Conservation (phyloP, 495 filamentous ascomycete genomes). For the Penicilliopsis zonata region DNA sequence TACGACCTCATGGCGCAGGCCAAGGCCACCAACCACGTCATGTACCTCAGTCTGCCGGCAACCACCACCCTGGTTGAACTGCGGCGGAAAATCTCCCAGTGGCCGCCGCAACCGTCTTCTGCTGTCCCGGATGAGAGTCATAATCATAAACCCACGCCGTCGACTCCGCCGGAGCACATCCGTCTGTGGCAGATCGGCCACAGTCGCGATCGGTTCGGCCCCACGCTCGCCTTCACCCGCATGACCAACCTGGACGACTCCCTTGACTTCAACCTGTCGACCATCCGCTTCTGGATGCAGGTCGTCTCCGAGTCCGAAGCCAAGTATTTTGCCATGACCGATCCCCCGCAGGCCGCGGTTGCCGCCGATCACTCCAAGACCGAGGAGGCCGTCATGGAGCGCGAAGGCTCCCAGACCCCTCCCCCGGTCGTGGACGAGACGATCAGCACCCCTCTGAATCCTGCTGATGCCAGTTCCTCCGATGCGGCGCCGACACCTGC, state of each 20-base stretch:
- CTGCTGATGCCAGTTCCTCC: slow-evolving; percentile 22
- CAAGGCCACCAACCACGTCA: slow-evolving; percentile 22
- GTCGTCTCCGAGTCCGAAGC: slow-evolving; percentile 30
- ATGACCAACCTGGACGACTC: slow-evolving; percentile 23
- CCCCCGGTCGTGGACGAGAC: slow-evolving; percentile 10
- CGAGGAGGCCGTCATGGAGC: slow-evolving; percentile 23
- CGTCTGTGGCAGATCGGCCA: slow-evolving; percentile 34
- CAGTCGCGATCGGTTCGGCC: slow-evolving; percentile 20
- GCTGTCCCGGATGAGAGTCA: too few species aligned
- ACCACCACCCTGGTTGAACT: slow-evolving; percentile 27
- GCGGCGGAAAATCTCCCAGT: slow-evolving; percentile 28
- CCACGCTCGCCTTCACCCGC: slow-evolving; percentile 24
- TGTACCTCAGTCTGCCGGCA: slow-evolving; percentile 29
- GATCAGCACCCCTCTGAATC: slow-evolving; percentile 3
- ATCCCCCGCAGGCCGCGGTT: slow-evolving; percentile 15
- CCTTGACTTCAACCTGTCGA: slow-evolving; percentile 15
- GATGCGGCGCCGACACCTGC: too few species aligned
- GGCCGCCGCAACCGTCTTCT: too few species aligned
- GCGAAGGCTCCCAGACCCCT: slow-evolving; percentile 10
- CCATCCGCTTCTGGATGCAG: slow-evolving; percentile 33
- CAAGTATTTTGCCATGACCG: slow-evolving; percentile 30
- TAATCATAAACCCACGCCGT: slow-evolving; percentile 8
- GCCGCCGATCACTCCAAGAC: slow-evolving; percentile 24
- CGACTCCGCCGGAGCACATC: slow-evolving; percentile 20
- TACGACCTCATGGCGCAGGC: slow-evolving; percentile 36